These are phyloP conservation scores for Coemansia sp. DNA, from an alignment of 192 early-diverging fungal species.

Conservation along the genomic window DNA sequence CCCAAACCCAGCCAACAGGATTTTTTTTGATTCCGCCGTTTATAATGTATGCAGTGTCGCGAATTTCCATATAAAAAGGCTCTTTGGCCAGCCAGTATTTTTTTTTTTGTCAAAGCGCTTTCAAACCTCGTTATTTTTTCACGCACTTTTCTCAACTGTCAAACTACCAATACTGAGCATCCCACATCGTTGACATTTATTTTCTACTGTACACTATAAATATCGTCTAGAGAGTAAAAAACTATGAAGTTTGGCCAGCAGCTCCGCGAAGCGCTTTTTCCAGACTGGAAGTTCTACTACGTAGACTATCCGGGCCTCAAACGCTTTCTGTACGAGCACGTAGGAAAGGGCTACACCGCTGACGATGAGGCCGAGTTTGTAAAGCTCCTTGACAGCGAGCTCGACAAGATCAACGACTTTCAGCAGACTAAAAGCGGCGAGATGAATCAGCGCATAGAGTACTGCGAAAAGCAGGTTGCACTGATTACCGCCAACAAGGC, in stretches of 20 bases:
- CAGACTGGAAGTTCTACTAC: constrained; percentile 88
- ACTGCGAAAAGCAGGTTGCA: constrained; percentile 65
- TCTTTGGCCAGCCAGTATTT: background rate
- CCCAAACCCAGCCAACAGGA: constrained; percentile 1
- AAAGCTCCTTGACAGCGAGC: constrained; percentile 83
- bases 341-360: constrained; percentile 71
- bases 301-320: constrained; percentile 90
- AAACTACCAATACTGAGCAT: background rate
- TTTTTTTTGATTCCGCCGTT: background rate
- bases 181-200: background rate
- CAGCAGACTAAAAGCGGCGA: constrained; percentile 75
- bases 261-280: constrained; percentile 75
- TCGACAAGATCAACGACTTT: constrained; percentile 84
- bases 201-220: background rate
- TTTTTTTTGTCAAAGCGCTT: constrained; percentile 4
- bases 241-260: constrained; percentile 92
- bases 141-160: background rate
- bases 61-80: constrained; percentile 8
- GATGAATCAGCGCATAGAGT: constrained; percentile 68
- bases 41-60: background rate
- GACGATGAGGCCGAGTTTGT: constrained; percentile 85
- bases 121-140: background rate
- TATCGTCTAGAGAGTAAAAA: background rate
- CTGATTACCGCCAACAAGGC: constrained; percentile 57
- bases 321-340: constrained; percentile 72